A percentile compares a stretch with the other conserved stretches of the same genome.
These are phyloP conservation scores for Penicillium sp. DNA, from an alignment of 2,329 filamentous ascomycete genomes.

Conservation along the genomic window DNA sequence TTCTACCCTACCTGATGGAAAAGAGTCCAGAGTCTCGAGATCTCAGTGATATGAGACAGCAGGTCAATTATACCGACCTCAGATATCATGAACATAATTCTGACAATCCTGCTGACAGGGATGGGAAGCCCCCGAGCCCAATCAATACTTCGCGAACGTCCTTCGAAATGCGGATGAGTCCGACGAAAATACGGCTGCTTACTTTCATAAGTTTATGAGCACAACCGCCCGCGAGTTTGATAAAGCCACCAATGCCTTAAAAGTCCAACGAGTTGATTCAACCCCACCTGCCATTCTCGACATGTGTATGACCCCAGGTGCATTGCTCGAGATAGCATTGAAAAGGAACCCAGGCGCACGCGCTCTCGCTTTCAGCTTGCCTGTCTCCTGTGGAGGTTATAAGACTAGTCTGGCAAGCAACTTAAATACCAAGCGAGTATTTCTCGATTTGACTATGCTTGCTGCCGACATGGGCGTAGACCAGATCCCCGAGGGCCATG, in stretches of 20 bases:
- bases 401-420: not conserved
- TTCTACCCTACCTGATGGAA: not conserved
- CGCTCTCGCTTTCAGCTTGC: conserved; percentile 3
- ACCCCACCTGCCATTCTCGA: conserved; percentile 43
- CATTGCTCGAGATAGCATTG: conserved; percentile 45
- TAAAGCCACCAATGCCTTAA: conserved; percentile 2
- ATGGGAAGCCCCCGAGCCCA: not conserved
- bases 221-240: not conserved
- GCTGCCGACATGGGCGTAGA: conserved; percentile 43
- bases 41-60: not conserved
- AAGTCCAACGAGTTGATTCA: not conserved
- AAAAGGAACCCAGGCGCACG: conserved; percentile 34
- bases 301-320: conserved; percentile 57
- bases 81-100: not conserved
- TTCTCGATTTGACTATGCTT: conserved; percentile 53
- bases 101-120: not conserved
- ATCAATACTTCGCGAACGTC: not conserved
- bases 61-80: not conserved
- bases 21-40: not conserved
- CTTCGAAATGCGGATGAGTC: not conserved
- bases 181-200: not conserved
- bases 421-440: conserved; percentile 14
- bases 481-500: conserved; percentile 19
- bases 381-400: not conserved
- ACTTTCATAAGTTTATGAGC: not conserved